These are phyloP conservation scores for Zasmidium angulare DNA, from an alignment of 2,329 filamentous ascomycete species.

Conservation along the genomic window DNA sequence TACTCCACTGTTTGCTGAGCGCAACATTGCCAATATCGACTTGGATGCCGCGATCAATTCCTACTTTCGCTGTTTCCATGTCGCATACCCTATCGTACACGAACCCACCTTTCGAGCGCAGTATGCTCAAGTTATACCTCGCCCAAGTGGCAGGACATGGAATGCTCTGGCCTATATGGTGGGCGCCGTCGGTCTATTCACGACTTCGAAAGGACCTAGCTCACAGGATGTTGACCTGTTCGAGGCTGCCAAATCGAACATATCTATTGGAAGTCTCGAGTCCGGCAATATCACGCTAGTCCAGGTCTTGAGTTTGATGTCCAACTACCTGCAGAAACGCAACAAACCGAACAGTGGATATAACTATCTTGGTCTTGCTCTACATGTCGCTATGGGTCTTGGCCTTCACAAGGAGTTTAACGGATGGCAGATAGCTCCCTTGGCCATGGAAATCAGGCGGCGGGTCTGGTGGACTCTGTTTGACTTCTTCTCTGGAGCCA, in stretches of 20 bases:
- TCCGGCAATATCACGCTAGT: constrained; percentile 51
- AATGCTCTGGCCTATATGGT: constrained; percentile 49
- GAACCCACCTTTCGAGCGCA: constrained; percentile 50
- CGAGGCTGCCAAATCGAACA: constrained; percentile 46
- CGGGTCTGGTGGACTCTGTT: constrained; percentile 41
- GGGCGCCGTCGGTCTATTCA: constrained; percentile 47
- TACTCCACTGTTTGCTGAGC: constrained; percentile 22
- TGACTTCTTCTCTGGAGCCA: constrained; percentile 51
- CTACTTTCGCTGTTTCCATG: constrained; percentile 50
- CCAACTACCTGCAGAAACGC: constrained; percentile 52
- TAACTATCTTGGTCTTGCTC: constrained; percentile 51
- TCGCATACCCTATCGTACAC: constrained; percentile 49
- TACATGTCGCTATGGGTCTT: constrained; percentile 51
- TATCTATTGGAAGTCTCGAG: constrained; percentile 50
- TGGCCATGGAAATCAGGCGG: constrained; percentile 36
- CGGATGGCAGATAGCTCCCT: constrained; percentile 46
- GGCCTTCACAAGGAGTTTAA: constrained; percentile 53
- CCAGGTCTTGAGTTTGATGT: constrained; percentile 48
- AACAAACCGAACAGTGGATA: constrained; percentile 54
- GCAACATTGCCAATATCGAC: constrained; percentile 31
- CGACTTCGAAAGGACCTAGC: constrained; percentile 37
- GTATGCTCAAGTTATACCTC: constrained; percentile 45
- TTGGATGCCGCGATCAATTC: constrained; percentile 38
- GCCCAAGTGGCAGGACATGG: constrained; percentile 45
- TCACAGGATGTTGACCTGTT: constrained; percentile 46